Evolutionary conservation across 2,329 filamentous ascomycete genomes (phyloP), one percentile per base, ranked within the genome.

Genomic region (Aureobasidium sp.): DNA sequence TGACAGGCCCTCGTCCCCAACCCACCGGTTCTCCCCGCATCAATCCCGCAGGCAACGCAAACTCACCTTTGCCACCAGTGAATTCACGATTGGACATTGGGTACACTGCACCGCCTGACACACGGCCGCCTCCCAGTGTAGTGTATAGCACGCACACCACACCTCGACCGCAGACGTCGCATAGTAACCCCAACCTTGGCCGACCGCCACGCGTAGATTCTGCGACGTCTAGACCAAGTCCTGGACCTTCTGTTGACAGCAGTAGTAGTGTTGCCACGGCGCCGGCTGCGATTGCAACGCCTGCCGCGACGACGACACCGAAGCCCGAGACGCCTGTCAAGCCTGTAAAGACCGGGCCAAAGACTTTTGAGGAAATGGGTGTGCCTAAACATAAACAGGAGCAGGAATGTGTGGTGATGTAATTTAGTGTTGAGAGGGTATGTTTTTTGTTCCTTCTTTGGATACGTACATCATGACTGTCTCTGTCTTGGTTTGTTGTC

Each of bases 341-440:
- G 17, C 54, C 57, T 6, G 11, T 40, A 5, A 53, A 55, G 17
- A 88, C 90, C 65, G 93, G 91, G 10, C 91, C 93, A 1, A 88
- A 93, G 62, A 97, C 93, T 0, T 98, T 98, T 68, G 91, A 96
- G 66, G 90, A 94, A 66, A 98, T 98, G 93, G 93, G 93, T 34
- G 91, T 98, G 62, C 88, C 90, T 6, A 79, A 84, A 63, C 83
- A 78, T 42, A 90, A 93, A 70, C 79, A 84, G 57, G 88, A 95
- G n/a, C 80, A 81, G 60, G 90, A 97, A 71, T 98, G 91, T 75
- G 90, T 96, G 4, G 12, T 50, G 8, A 50, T 50, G 47, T 50
- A 10, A 40, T 38, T 5, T n/a, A 17, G n/a, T 11, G 6, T 22
- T 22, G 8, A 4, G 10, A n/a, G 11, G 32, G 6, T 6, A n/a